Conservation (phyloP, 345 rosid genomes). For the Eucalyptus paniculata region DNA sequence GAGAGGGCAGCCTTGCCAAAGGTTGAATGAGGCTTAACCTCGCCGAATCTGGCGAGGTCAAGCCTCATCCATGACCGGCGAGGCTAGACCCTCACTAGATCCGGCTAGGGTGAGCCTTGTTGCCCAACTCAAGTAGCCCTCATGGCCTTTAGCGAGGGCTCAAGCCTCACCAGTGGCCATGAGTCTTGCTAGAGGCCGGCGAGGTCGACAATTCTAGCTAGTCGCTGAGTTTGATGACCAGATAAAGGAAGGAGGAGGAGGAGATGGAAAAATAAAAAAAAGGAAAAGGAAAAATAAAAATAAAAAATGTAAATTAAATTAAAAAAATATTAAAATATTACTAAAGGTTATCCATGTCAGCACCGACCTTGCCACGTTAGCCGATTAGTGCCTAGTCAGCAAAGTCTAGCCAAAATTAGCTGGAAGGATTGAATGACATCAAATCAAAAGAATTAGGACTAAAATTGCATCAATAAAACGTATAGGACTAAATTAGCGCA, state of each 20-base stretch:
- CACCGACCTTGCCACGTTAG: fast-evolving
- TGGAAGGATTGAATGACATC: fast-evolving
- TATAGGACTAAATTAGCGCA: fast-evolving
- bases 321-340: no score
- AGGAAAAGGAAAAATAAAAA: fast-evolving
- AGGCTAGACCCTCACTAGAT: fast-evolving
- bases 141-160: fast-evolving
- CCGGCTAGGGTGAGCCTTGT: fast-evolving
- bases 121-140: fast-evolving
- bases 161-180: fast-evolving
- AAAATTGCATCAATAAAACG: fast-evolving
- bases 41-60: no score
- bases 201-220: fast-evolving
- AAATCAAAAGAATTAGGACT: no score
- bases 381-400: fast-evolving
- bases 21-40: no score
- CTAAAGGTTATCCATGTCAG: fast-evolving
- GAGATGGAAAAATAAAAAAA: no score
- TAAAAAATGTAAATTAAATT: fast-evolving
- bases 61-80: fast-evolving
- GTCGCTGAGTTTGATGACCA: fast-evolving
- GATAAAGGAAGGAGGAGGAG: fast-evolving
- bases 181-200: fast-evolving
- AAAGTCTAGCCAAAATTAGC: fast-evolving
- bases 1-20: fast-evolving